Base-by-base conservation (phyloP, 257 asterid species). In the Coffea eugenioides region DNA sequence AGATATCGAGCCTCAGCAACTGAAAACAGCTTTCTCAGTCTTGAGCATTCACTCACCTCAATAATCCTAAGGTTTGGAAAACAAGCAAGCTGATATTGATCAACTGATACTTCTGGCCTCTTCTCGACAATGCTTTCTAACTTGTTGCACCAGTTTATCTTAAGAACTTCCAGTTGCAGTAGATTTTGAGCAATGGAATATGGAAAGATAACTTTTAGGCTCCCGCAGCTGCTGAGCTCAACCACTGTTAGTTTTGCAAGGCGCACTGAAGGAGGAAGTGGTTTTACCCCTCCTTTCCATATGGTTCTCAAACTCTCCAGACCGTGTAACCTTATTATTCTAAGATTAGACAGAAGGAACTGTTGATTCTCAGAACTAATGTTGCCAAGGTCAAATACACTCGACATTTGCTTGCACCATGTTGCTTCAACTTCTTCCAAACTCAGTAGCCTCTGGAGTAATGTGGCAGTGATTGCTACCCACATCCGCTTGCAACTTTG, bases 361-460 rank as follows among this genome's bases (percentile, higher is more conserved):
- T 31, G 25, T 64, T 74, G 69, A 52, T 70, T 52, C 36, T 72
- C 48, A 7, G 45, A 12, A 51, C n/a, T 15, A 31, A 52, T 27
- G 25, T 51, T 41, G 7, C 10, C 49, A 25, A 61, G 73, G 18
- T 36, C 20, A 73, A 79, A 79, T 71, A 79, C 59, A 10, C 7
- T 18, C 5, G 25, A 45, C 51, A 61, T 23, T 45, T 61, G 25
- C 8, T 62, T 20, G 51, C 82, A 79, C 77, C 78, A 41, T 14
- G 3, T 13, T 72, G 72, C 82, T 16, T 21, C 48, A 64, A 79
- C 41, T 61, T 57, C 74, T 72, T 79, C 78, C 12, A 72, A 51
- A 79, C 15, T 72, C 8, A 21, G 69, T 61, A 79, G 54, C 65
- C 66, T 71, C 56, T 25, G 43, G 13, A 57, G 61, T 36, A 79